Conservation (phyloP, 352 stramenopile genomes). For the Phytopythium chamaehyphon region DNA sequence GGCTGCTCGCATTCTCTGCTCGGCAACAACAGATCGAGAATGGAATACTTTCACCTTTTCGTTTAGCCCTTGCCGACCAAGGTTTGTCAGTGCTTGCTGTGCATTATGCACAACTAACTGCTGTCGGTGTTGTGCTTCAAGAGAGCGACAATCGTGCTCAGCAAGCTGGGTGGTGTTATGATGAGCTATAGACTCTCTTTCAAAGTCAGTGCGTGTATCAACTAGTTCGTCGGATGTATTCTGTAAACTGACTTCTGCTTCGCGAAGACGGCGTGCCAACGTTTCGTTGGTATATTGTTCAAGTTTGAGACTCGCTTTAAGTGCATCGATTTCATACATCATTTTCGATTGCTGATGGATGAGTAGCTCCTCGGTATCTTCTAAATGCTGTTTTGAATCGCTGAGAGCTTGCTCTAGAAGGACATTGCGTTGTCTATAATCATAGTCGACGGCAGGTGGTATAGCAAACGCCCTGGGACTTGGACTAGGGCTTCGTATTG, state of each 20-base stretch:
- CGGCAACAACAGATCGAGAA: constrained; percentile 36
- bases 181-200: constrained; percentile 37
- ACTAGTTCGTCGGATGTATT: constrained; percentile 43
- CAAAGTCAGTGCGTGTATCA: constrained; percentile 38
- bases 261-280: constrained; percentile 45
- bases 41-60: constrained; percentile 64
- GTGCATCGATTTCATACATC: constrained; percentile 20
- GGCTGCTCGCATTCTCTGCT: constrained; percentile 49
- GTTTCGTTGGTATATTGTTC: constrained; percentile 44
- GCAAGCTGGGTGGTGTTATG: constrained; percentile 43
- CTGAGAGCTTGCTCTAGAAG: constrained; percentile 51
- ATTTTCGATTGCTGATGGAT: constrained; percentile 22
- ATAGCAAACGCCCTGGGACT: constrained; percentile 1
- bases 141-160: constrained; percentile 33
- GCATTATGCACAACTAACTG: constrained; percentile 49
- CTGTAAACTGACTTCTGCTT: constrained; percentile 41
- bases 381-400: constrained; percentile 33
- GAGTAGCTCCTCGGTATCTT: constrained; percentile 25
- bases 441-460: constrained; percentile 21
- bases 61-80: constrained; percentile 59
- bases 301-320: constrained; percentile 49
- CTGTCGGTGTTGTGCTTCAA: constrained; percentile 49
- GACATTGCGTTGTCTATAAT: constrained; percentile 47
- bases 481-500: not conserved
- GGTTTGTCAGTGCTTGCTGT: constrained; percentile 46